phyloP scores from a whole-genome alignment of 352 stramenopile species.

The Detonula confervacea region DNA sequence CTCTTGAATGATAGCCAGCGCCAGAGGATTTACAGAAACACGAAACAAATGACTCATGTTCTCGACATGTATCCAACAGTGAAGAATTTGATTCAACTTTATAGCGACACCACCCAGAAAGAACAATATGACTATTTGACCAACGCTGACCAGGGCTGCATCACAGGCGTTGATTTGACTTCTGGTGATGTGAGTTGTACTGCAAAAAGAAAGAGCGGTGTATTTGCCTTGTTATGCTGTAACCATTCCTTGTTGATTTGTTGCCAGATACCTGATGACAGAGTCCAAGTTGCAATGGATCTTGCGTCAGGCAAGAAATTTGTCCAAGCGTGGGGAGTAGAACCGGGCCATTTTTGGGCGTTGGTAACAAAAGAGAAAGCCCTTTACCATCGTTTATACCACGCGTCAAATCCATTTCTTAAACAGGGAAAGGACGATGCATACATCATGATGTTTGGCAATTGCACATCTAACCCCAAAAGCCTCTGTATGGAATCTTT shows the following conservation, averaged over 20 bases:
- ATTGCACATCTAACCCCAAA: not conserved
- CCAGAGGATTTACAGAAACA: not conserved
- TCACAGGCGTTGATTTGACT: conserved; percentile 12
- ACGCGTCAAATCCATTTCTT: not conserved
- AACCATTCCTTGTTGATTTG: too few species aligned
- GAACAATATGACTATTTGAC: not conserved
- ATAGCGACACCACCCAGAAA: too few species aligned
- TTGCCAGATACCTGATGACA: conserved; percentile 15
- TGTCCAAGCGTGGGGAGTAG: too few species aligned
- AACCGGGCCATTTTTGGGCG: not conserved
- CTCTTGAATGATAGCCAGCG: not conserved
- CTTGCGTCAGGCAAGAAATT: not conserved
- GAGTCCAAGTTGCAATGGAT: not conserved
- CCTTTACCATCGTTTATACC: not conserved
- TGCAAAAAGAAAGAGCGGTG: too few species aligned
- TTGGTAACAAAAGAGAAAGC: not conserved
- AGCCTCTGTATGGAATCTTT: not conserved
- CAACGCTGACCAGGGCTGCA: not conserved
- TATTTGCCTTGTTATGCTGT: too few species aligned
- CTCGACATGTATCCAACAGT: not conserved
- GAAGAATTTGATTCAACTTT: not conserved
- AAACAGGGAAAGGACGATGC: not conserved
- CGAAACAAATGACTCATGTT: not conserved
- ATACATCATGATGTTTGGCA: not conserved
- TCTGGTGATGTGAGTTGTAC: too few species aligned